Evolutionary conservation across 805 yeast genomes (phyloP).

Genomic region (Sporopachydermia lactativora): DNA sequence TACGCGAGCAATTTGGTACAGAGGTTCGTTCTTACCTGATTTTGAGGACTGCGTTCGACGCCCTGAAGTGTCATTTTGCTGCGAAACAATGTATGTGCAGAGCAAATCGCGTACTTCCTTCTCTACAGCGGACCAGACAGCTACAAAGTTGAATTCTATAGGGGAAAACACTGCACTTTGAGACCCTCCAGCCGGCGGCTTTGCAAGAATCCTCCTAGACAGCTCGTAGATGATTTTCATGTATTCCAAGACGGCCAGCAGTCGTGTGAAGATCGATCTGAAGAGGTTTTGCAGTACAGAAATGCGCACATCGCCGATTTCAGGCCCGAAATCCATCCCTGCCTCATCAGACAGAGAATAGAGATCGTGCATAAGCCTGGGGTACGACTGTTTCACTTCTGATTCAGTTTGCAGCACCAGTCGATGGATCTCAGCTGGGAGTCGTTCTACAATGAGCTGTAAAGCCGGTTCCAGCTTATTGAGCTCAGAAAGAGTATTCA

Average conservation of each 20-base stretch:
- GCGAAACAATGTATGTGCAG: slow-evolving; percentile 21
- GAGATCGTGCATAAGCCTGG: slow-evolving; percentile 16
- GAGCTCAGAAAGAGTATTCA: slow-evolving; percentile 39
- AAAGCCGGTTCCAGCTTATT: slow-evolving; percentile 47
- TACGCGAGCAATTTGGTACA: background rate
- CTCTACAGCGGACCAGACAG: slow-evolving; percentile 32
- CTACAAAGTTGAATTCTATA: slow-evolving; percentile 21
- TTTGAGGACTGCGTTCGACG: background rate
- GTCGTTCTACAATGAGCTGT: slow-evolving; percentile 36
- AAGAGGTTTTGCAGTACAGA: slow-evolving; percentile 55
- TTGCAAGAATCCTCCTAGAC: slow-evolving; percentile 19
- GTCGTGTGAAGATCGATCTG: slow-evolving; percentile 50
- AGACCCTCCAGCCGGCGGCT: slow-evolving; percentile 9
- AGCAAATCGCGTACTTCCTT: slow-evolving; percentile 26
- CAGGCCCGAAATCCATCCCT: slow-evolving; percentile 19
- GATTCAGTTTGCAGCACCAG: slow-evolving; percentile 48
- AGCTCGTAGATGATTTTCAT: slow-evolving; percentile 56
- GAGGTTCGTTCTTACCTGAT: too few species aligned
- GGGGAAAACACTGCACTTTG: slow-evolving; percentile 13
- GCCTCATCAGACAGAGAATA: slow-evolving; percentile 15
- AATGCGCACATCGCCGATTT: slow-evolving; percentile 34
- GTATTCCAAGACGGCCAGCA: slow-evolving; percentile 49
- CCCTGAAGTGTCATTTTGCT: background rate
- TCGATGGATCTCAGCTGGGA: slow-evolving; percentile 47
- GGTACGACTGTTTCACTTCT: slow-evolving; percentile 46